Evolutionary conservation across 176 grass and related monocot genomes (phyloP).

Genomic region (Avena eriantha): DNA sequence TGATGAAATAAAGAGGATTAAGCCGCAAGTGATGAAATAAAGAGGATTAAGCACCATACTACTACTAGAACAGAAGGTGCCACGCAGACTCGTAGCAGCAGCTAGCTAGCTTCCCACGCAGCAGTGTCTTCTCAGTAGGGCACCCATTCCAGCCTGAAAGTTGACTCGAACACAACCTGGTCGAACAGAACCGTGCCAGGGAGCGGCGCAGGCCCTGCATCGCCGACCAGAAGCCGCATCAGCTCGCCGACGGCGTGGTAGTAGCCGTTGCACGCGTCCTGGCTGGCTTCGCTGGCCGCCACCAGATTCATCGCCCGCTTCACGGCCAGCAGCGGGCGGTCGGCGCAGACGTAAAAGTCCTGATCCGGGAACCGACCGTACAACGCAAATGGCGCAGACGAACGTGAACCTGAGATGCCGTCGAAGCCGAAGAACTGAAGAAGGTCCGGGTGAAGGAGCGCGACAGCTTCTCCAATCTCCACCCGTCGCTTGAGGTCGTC

Average conservation of each 20-base stretch:
- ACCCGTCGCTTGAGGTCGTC: conserved; percentile 7
- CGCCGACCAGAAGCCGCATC: neutral
- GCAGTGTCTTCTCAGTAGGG: neutral
- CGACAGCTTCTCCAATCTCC: neutral
- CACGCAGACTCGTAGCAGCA: neutral
- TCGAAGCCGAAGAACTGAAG: neutral
- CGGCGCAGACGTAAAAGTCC: conserved; percentile 25
- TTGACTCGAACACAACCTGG: neutral
- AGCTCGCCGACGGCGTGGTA: neutral
- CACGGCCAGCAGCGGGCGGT: neutral
- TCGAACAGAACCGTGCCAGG: neutral
- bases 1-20: neutral
- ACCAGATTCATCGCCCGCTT: conserved; percentile 4
- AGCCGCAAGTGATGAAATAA: neutral
- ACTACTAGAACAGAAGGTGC: neutral
- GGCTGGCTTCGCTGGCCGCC: neutral
- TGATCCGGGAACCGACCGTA: conserved; percentile 12
- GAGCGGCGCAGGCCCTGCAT: neutral
- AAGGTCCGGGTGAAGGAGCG: neutral
- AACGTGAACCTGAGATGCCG: no score
- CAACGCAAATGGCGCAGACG: neutral
- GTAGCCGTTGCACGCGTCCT: neutral
- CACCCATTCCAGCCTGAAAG: conserved; percentile 8
- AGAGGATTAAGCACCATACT: no score
- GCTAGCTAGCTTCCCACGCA: no score